These are phyloP conservation scores for Aphanocladium album DNA, from an alignment of 2,329 filamentous ascomycete genomes.

Conservation along the genomic window DNA sequence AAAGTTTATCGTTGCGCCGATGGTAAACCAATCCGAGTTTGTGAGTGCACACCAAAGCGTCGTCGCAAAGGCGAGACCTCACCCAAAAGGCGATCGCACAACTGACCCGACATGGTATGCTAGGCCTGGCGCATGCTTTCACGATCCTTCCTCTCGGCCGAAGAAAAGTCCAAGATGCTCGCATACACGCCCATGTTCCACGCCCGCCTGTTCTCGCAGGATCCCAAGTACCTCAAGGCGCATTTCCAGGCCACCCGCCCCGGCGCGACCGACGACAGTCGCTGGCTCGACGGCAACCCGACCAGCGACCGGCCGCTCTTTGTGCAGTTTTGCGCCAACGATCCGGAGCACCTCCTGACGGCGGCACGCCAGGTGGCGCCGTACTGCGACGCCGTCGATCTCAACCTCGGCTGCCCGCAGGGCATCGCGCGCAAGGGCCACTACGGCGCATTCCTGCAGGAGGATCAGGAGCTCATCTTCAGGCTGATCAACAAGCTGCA, in stretches of 20 bases:
- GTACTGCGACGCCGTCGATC: slow-evolving; percentile 89
- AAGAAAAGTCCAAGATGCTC: slow-evolving; percentile 61
- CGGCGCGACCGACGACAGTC: slow-evolving; percentile 23
- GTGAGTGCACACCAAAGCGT: too few species aligned
- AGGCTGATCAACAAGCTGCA: slow-evolving; percentile 81
- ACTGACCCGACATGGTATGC: background rate
- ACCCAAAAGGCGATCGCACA: background rate
- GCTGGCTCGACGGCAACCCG: slow-evolving; percentile 82
- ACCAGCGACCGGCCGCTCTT: slow-evolving; percentile 80
- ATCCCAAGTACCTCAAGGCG: slow-evolving; percentile 66
- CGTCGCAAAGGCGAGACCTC: too few species aligned
- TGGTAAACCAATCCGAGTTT: slow-evolving; percentile 98
- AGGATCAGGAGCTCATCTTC: slow-evolving; percentile 80
- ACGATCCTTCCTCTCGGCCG: slow-evolving; percentile 77
- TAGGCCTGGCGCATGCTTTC: slow-evolving; percentile 96
- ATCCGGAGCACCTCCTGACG: slow-evolving; percentile 70
- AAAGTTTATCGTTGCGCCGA: slow-evolving; percentile 85
- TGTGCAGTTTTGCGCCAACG: slow-evolving; percentile 94
- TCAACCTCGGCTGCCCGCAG: slow-evolving; percentile 94
- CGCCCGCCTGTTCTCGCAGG: slow-evolving; percentile 78
- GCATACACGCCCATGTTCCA: slow-evolving; percentile 97
- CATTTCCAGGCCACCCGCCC: slow-evolving; percentile 69
- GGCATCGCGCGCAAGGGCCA: slow-evolving; percentile 87
- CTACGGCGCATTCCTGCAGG: slow-evolving; percentile 93
- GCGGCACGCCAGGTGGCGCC: slow-evolving; percentile 76